Base-by-base conservation (phyloP, 441 rosid species). In the Populus tomentosa region DNA sequence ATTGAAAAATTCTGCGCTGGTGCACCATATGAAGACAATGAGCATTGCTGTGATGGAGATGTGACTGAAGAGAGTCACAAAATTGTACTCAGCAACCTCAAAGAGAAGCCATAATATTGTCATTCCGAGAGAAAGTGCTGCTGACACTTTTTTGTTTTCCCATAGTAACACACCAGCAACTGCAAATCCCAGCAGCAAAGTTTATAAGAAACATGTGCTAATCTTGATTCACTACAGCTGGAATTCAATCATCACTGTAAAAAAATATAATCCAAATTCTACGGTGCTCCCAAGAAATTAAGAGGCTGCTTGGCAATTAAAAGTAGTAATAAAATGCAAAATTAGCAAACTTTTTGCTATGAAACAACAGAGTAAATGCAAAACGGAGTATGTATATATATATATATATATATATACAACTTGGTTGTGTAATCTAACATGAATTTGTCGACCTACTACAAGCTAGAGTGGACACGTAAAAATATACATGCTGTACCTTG, bases 151-250 rank as follows among this genome's bases (percentile, higher is more conserved):
- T 2, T 70, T 84, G 70, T 93, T 81, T 84, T 80, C 89, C 99
- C 99, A 95, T 65, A 95, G 78, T 77, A 95, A 74, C 23, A 90
- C 78, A 83, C 88, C 94, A 11, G 98, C 99, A 74, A 92, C 98
- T 95, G 90, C 84, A 78, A 70, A 14, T 13, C 1, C 26, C 32
- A 20, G 6, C 75, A 61, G 20, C 46, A 1, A 59, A n/a, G 18
- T 46, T 35, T 40, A 28, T 28, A 28, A 28, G 14, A 46, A 46
- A 14, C 20, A 14, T 14, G 18, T 1, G 0, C 56, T 46, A 46
- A 46, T 46, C 18, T 46, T 46, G 56, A 46, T 46, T 46, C 56
- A 46, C 56, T 46, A 1, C 20, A 46, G 4, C 18, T 13, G 6
- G 56, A 46, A 46, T 14, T 14, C 56, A 4, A 46, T 14, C 56